Conservation (phyloP, 768 basidiomycete genomes). For the Holtermannia corniformis region DNA sequence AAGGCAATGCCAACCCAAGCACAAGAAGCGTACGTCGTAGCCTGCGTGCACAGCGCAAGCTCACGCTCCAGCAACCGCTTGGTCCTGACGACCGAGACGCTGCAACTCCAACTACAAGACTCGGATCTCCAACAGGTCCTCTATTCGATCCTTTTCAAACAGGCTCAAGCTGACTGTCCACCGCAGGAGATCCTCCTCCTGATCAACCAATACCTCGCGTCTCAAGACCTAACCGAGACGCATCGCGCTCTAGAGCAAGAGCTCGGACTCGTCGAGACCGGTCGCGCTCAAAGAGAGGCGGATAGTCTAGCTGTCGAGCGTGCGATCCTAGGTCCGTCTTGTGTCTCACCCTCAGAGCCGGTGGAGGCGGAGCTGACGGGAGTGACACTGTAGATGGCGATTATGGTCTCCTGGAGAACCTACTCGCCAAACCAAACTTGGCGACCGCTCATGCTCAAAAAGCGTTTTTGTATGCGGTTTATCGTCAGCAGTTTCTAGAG, state of each 20-base stretch:
- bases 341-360: background rate
- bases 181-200: conserved; percentile 34
- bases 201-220: conserved; percentile 29
- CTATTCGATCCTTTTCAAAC: no score
- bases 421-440: conserved; percentile 23
- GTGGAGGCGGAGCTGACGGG: background rate
- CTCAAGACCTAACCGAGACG: conserved; percentile 6
- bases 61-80: no score
- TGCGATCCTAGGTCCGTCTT: conserved; percentile 25
- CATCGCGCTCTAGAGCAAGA: conserved; percentile 24
- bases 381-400: conserved; percentile 28
- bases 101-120: no score
- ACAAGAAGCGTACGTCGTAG: no score
- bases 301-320: conserved; percentile 26
- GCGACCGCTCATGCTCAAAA: conserved; percentile 28
- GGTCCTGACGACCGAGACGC: no score
- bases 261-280: conserved; percentile 9
- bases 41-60: no score
- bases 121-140: no score
- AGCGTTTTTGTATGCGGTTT: conserved; percentile 36
- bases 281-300: conserved; percentile 6
- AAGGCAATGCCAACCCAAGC: no score
- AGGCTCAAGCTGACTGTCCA: no score
- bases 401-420: conserved; percentile 26
- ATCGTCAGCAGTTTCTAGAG: conserved; percentile 39